Base-by-base conservation (phyloP, 495 filamentous ascomycete genomes). In the Tuber calosporum region DNA sequence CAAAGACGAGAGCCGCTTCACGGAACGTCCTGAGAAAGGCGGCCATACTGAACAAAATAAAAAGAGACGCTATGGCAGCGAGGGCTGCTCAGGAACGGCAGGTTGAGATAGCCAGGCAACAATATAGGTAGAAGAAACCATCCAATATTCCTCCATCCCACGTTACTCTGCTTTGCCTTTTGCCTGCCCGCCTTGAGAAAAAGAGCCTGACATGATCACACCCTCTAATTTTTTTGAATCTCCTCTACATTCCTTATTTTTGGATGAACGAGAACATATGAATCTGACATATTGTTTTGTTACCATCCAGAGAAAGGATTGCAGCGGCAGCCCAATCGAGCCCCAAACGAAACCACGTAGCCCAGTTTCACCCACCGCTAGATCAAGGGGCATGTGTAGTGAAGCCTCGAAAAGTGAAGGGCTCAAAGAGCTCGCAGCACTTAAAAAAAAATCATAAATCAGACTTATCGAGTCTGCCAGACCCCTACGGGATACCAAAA, bases 41-140 rank as follows among this genome's bases (percentile, higher is more conserved):
- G 36, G 80, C 80, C 26, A 81, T 81, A 72, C 66, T 81, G 40
- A 81, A 81, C 71, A 81, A 81, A 78, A 81, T 81, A 74, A 81
- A 77, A 58, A 74, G 80, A 40, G 80, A 81, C 71, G 73, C 79
- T 42, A 79, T 79, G 79, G 80, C 77, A 45, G 74, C 74, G 30
- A 81, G 70, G 67, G 80, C 70, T 34, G 79, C 77, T 68, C 79
- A 81, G 38, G 75, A 81, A 38, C 72, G 75, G 66, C 79, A 81
- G 26, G 75, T 81, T 41, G 79, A 81, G 69, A 75, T 80, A 39
- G 75, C 79, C 11, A 78, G 79, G 41, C 73, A 80, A 69, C 79
- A 81, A 67, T 78, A 75, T 66, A 81, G 79, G 79, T 81, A 78
- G 68, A 70, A 78, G 43, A 69, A 69, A 71, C 30, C 39, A 37